Conservation (phyloP, 345 rosid genomes). For the Populus ilicifolia region DNA sequence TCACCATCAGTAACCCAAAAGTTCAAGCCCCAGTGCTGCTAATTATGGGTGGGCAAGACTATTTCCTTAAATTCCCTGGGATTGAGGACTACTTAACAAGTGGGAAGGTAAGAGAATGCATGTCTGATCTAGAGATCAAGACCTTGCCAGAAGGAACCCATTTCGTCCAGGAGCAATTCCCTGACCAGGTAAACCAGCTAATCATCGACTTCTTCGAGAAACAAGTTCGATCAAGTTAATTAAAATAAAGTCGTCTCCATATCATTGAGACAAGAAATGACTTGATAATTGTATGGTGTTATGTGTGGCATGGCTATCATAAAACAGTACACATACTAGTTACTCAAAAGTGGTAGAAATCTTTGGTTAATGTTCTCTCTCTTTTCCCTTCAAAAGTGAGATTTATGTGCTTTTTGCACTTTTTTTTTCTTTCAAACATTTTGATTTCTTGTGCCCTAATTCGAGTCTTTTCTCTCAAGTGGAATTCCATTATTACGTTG, state of each 20-base stretch:
- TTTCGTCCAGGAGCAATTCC: slow-evolving; percentile 26
- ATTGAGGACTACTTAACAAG: slow-evolving; percentile 17
- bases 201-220: slow-evolving; percentile 17
- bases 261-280: neutral
- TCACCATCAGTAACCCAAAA: slow-evolving; percentile 12
- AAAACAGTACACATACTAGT: too few species aligned
- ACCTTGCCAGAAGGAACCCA: slow-evolving; percentile 20
- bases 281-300: too few species aligned
- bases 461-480: too few species aligned
- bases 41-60: slow-evolving; percentile 31
- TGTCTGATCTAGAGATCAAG: slow-evolving; percentile 10
- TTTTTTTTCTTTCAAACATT: too few species aligned
- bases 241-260: neutral
- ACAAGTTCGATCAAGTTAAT: neutral
- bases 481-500: too few species aligned
- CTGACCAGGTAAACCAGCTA: slow-evolving; percentile 18
- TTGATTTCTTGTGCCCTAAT: neutral
- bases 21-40: slow-evolving; percentile 26
- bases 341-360: neutral
- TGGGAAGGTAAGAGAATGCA: slow-evolving; percentile 11
- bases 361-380: neutral
- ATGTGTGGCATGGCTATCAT: too few species aligned
- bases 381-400: neutral
- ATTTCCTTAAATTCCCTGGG: slow-evolving; percentile 32
- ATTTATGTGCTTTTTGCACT: too few species aligned